Base-by-base conservation (phyloP, 352 stramenopile species). In the Peronosclerospora sorghi region DNA sequence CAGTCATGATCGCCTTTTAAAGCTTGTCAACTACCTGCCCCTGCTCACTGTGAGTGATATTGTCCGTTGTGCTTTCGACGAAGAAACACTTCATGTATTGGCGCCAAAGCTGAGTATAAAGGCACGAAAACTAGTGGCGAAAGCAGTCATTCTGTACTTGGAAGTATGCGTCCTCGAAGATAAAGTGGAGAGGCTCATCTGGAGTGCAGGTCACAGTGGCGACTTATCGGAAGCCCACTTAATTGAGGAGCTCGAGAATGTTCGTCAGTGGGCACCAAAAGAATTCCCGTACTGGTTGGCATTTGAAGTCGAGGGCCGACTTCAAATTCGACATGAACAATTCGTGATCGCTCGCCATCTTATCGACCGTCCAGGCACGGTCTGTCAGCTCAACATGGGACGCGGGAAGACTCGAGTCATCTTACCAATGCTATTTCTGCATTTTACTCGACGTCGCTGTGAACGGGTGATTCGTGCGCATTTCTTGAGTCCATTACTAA, bases 341-440 rank as follows among this genome's bases (percentile, higher is more conserved):
- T n/a, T n/a, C n/a, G n/a, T n/a, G n/a, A 65, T 93, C 20, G 68
- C 76, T 6, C 42, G 65, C n/a, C 74, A 94, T 34, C 52, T 95
- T 15, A 73, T 94, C 26, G 32, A 81, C 7, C 55, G 73, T 9
- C 66, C 67, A 9, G 66, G 74, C 18, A 62, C 72, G n/a, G n/a
- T n/a, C n/a, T n/a, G n/a, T n/a, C n/a, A n/a, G n/a, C n/a, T n/a
- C n/a, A n/a, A n/a, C n/a, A 94, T 94, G 80, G 84, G 82, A 0
- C 55, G 76, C 18, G 83, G 83, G 13, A 93, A 94, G 59, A 94
- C 79, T 13, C 51, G 68, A 4, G 84, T 95, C 19, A 91, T 95
- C 41, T 38, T 94, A 8, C 84, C 84, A 0, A 93, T 95, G 80
- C 54, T 95, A 1, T 80, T 93, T 12, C 60, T 95, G 6, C 59